Base-by-base conservation (phyloP, 768 basidiomycete genomes). In the Trametes villosa region DNA sequence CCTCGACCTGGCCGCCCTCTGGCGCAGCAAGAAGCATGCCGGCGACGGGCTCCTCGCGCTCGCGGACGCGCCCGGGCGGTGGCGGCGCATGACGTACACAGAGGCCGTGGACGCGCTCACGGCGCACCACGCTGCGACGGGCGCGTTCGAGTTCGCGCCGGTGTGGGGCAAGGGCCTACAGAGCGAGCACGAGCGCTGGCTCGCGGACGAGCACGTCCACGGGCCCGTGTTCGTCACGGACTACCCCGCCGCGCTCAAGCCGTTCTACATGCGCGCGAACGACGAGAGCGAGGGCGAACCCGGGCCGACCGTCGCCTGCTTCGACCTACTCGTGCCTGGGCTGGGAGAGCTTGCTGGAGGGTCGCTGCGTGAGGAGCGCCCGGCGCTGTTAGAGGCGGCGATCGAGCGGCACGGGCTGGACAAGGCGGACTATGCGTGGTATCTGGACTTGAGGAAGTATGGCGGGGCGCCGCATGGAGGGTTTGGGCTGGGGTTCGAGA, bases 401-500 rank as follows among this genome's bases (percentile, higher is more conserved):
- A 84, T 97, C 79, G 65, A 67, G 15, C 67, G 66, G 31, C 74
- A 79, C 42, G 82, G 81, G 17, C 71, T 86, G 65, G 75, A 81
- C 48, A 71, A 72, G 48, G 70, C 69, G 33, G 77, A 75, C 29
- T 81, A 80, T 54, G 71, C 73, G 44, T 92, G 91, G 91, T 99
- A 99, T 74, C 62, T 87, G 51, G 94, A 97, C 66, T 71, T 97
- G 65, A 79, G 96, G 60, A 81, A 80, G 68, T 96, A 83, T 67
- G 97, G 97, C 11, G 88, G 89, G 18, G 89, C 92, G 20, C 91
- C 94, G 3, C 96, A 98, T 74, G 95, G 92, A 17, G 97, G 97
- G 17, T 98, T 94, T 74, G 97, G 97, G 6, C 80, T 98, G 79
- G 97, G 97, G 2, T 97, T 96, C 68, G 97, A 99, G 74, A 79